Evolutionary conservation across 768 basidiomycete species (phyloP), one percentile per base, ranked within the genome.

Genomic region (Galerina marginata): DNA sequence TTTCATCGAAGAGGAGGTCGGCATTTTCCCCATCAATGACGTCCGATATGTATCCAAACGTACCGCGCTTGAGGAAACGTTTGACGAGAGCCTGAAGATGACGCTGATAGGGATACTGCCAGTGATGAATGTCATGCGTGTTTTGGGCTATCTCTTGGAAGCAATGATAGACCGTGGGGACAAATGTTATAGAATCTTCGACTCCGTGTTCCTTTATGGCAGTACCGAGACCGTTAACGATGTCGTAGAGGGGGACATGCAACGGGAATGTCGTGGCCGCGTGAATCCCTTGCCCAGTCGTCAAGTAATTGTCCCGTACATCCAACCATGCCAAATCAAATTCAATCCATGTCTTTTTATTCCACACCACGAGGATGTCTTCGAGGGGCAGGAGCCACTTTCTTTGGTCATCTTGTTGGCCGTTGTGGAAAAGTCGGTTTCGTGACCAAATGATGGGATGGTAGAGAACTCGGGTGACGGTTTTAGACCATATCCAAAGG

Each of bases 321-420:
- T 61, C 59, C 37, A 61, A 48, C 59, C 59, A 61, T 7, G 59
- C 59, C 47, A 61, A 46, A 16, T 61, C 59, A 40, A 61, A 61
- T 29, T 61, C 59, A 16, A 61, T 61, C 59, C 59, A 61, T 1
- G 54, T 37, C 33, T 55, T 56, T 39, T 61, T 61, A n/a, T 42
- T 61, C 59, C 59, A 61, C 0, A 33, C 59, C 1, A 49, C 40
- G n/a, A 33, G 48, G 29, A 61, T 56, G 25, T 61, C 59, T n/a
- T 61, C 49, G 7, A 44, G 7, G 29, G 29, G 29, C 29, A 33
- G 29, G 29, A 33, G 29, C 5, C 7, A 33, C 7, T 33, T 33
- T 33, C 29, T 33, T 33, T 33, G 4, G 29, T 33, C 29, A 33
- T 4, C 7, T 5, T 33, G 5, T 33, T 33, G 29, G 29, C 7